Base-by-base conservation (phyloP, 108 stramenopile genomes). In the Skeletonema marinoi region DNA sequence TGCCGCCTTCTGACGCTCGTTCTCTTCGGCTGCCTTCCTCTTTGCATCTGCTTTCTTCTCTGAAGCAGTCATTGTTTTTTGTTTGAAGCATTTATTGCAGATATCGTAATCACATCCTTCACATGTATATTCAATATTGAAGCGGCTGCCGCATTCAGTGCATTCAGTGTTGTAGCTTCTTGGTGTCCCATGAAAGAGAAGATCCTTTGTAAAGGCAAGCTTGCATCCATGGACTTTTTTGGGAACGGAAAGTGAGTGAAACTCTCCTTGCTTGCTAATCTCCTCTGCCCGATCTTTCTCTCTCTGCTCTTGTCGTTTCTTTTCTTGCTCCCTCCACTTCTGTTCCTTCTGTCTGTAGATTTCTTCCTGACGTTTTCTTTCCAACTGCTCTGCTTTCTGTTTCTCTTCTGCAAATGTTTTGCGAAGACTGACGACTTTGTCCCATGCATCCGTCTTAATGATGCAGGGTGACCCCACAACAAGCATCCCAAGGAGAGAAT, bases 71-170 rank as follows among this genome's bases (percentile, higher is more conserved):
- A 73, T 73, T 1, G 72, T 64, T 41, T 50, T 64, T 25, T 38
- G 31, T 60, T 70, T 59, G 58, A 70, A 70, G 32, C 75, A 75
- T 16, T 60, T 38, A 29, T 31, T 4, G 58, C 75, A 75, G 16
- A 75, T 70, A 60, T 75, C 75, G 44, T 31, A 75, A 42, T 75
- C 60, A 32, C 75, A 75, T 21, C 58, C 46, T 33, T 75, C 75
- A 60, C 75, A 75, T 2, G 75, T 35, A 56, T 75, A 75, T 12
- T 25, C 17, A 7, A 8, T 2, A 71, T 11, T 4, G 6, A 38
- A 19, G 8, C 8, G 17, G 19, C 38, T 4, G 2, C 38, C n/a
- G 58, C 73, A 74, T 50, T 58, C 56, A 31, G 75, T 29, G 68
- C 69, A 70, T 13, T 31, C 7, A 17, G 48, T 12, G 31, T 31